Conservation (phyloP, 1,139 yeast species). For the Hansenula sp. region DNA sequence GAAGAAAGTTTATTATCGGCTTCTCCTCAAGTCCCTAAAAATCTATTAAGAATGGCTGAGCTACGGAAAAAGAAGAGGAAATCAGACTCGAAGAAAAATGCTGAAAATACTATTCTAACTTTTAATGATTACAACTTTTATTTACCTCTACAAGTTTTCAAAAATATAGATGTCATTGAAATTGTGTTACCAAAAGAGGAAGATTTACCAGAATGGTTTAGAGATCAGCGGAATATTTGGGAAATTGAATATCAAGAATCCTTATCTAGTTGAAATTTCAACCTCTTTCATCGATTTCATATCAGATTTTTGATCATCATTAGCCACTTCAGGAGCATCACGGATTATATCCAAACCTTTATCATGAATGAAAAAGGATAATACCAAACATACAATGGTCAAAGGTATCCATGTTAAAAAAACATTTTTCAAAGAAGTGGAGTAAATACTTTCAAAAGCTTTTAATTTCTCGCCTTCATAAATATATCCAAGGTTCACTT, state of each 20-base stretch:
- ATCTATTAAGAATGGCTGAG: slow-evolving; percentile 53
- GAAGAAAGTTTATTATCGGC: slow-evolving; percentile 54
- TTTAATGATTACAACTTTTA: slow-evolving; percentile 15
- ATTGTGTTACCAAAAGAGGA: slow-evolving; percentile 59
- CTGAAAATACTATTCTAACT: background rate
- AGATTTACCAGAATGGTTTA: slow-evolving; percentile 71
- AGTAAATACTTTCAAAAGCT: slow-evolving; percentile 1
- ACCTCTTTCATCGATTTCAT: background rate
- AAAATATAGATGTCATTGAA: slow-evolving; percentile 22
- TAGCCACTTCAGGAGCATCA: too few relatives aligned
- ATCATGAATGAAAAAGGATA: slow-evolving; percentile 1
- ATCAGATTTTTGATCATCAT: too few relatives aligned
- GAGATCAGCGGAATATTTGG: background rate
- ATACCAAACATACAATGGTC: background rate
- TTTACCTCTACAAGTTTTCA: slow-evolving; percentile 22
- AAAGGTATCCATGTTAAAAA: slow-evolving; percentile 2
- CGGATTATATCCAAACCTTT: too few relatives aligned
- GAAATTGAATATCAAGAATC: background rate
- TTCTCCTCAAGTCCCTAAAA: slow-evolving; percentile 67
- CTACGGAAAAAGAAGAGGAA: slow-evolving; percentile 39
- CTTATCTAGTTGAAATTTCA: background rate
- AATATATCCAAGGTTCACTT: background rate
- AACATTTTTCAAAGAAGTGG: background rate
- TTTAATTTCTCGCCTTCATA: background rate
- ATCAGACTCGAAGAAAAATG: slow-evolving; percentile 30